Percentiles rank a stretch among this genome's conserved stretches.
Conservation (phyloP, 768 basidiomycete species). For the Naganishia friedmannii region DNA sequence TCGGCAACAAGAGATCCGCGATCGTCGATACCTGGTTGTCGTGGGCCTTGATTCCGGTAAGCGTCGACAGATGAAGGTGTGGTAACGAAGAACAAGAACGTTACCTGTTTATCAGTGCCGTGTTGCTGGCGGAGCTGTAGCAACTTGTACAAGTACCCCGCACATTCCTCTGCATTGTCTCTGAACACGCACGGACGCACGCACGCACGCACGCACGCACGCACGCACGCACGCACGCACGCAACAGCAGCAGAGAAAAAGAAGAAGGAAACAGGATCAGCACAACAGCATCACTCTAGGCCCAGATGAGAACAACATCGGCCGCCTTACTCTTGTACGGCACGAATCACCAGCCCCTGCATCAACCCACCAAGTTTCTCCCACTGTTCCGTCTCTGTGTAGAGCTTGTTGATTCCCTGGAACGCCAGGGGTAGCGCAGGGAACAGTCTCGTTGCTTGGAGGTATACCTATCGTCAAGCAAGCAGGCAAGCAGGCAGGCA, state of each 20-base stretch:
- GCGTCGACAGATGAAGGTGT: neutral
- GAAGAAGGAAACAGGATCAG: too few species aligned
- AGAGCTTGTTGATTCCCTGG: slow-evolving; percentile 45
- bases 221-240: too few species aligned
- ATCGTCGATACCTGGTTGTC: slow-evolving; percentile 34
- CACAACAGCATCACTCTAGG: too few species aligned
- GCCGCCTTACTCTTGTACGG: slow-evolving; percentile 59
- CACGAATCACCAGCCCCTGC: slow-evolving; percentile 61
- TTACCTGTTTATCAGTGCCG: slow-evolving; percentile 64
- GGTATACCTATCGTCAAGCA: slow-evolving; percentile 59
- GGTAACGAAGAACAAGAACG: slow-evolving; percentile 5
- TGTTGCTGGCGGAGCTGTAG: slow-evolving; percentile 63
- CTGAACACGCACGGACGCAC: too few species aligned
- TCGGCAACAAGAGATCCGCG: slow-evolving; percentile 70
- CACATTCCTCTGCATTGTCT: slow-evolving; percentile 70
- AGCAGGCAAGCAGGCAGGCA: too few species aligned
- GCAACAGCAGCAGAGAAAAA: too few species aligned
- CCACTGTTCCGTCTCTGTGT: slow-evolving; percentile 39
- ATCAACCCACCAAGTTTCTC: slow-evolving; percentile 50
- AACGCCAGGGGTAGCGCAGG: slow-evolving; percentile 70
- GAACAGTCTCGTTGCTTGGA: slow-evolving; percentile 68
- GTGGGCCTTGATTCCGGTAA: too few species aligned
- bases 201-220: too few species aligned
- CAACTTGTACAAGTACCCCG: slow-evolving; percentile 74
- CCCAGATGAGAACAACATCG: too few species aligned